Evolutionary conservation across 768 basidiomycete species (phyloP).

Genomic region (Baorangia bicolor): DNA sequence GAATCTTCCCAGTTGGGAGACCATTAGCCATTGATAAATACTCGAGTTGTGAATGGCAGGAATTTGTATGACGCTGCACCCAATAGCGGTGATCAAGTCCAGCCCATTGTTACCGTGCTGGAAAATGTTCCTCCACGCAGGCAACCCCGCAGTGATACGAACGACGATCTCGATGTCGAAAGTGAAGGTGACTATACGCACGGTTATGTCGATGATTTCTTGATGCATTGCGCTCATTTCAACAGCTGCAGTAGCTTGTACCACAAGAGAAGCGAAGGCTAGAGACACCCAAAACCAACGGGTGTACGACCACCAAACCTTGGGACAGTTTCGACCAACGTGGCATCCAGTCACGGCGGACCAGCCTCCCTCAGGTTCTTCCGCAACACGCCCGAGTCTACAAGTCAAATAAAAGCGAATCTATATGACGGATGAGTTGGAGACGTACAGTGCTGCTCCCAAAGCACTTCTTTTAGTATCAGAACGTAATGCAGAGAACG

Average conservation of each 20-base stretch:
- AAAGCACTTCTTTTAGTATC: constrained; percentile 92
- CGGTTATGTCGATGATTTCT: constrained; percentile 57
- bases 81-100: constrained; percentile 73
- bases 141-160: constrained; percentile 66
- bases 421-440: not conserved
- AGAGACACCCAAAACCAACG: constrained; percentile 74
- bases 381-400: constrained; percentile 41
- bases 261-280: constrained; percentile 65
- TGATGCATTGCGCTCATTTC: constrained; percentile 46
- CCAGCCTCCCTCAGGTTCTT: constrained; percentile 68
- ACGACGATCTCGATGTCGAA: constrained; percentile 89
- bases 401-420: constrained; percentile 1
- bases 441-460: constrained; percentile 53
- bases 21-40: constrained; percentile 85
- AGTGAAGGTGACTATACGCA: constrained; percentile 72
- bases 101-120: constrained; percentile 58
- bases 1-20: constrained; percentile 82
- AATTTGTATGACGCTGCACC: constrained; percentile 78
- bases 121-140: constrained; percentile 83
- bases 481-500: constrained; percentile 82
- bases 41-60: constrained; percentile 63
- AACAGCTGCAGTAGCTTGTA: constrained; percentile 68
- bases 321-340: constrained; percentile 46
- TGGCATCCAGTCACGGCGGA: constrained; percentile 44
- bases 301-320: constrained; percentile 55